These are phyloP conservation scores for Leccinum subgranulosum DNA, from an alignment of 768 basidiomycete genomes.

Conservation along the genomic window DNA sequence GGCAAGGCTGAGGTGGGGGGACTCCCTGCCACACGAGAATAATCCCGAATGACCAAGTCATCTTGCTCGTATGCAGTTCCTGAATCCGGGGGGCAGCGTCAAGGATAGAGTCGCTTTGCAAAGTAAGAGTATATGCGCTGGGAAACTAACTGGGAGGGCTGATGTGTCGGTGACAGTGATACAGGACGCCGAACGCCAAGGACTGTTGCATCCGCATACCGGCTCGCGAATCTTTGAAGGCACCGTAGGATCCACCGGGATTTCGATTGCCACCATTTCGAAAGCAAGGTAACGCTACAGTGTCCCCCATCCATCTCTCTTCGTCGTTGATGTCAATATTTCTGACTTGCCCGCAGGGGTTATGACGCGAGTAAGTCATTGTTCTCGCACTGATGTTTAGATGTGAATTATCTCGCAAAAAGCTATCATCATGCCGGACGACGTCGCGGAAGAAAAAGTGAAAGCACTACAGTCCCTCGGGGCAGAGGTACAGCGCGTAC, in stretches of 20 bases:
- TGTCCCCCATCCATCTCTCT: background rate
- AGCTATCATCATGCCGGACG: slow-evolving; percentile 91
- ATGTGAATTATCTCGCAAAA: background rate
- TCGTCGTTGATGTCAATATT: background rate
- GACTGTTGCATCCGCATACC: slow-evolving; percentile 79
- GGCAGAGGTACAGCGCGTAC: slow-evolving; percentile 83
- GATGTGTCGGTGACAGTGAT: slow-evolving; percentile 61
- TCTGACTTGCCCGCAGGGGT: slow-evolving; percentile 48
- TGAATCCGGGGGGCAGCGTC: slow-evolving; percentile 97
- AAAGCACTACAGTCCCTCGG: slow-evolving; percentile 80
- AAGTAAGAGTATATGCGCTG: slow-evolving; percentile 45
- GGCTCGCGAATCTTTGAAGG: slow-evolving; percentile 96
- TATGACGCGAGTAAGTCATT: slow-evolving; percentile 73
- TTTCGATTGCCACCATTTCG: slow-evolving; percentile 93
- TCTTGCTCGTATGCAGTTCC: slow-evolving; percentile 64
- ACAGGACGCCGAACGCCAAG: slow-evolving; percentile 84
- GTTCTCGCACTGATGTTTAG: too few species aligned
- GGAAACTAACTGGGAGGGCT: background rate
- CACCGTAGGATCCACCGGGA: slow-evolving; percentile 94
- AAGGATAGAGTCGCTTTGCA: slow-evolving; percentile 96
- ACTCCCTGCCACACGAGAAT: background rate
- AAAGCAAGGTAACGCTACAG: slow-evolving; percentile 61
- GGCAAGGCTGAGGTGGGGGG: slow-evolving; percentile 85
- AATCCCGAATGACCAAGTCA: background rate
- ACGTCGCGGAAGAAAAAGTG: slow-evolving; percentile 89